Conservation (phyloP, 2,329 filamentous ascomycete species). For the Fusarium marasasianum region DNA sequence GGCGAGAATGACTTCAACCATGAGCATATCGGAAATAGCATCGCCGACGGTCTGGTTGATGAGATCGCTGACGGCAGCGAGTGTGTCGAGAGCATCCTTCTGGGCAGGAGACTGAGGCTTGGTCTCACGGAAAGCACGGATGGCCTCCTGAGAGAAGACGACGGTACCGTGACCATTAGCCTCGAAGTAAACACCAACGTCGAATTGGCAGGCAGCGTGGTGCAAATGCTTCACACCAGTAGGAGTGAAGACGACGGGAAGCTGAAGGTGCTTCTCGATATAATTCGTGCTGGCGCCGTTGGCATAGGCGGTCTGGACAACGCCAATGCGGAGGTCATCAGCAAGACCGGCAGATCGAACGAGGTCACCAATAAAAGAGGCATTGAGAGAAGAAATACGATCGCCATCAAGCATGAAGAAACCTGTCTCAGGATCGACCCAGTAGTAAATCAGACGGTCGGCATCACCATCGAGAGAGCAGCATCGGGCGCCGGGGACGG, state of each 20-base stretch:
- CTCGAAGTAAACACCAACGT: conserved; percentile 98
- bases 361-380: conserved; percentile 92
- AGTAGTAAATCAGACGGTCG: conserved; percentile 96
- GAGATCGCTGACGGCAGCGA: conserved; percentile 84
- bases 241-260: conserved; percentile 91
- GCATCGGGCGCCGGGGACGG: conserved; percentile 78
- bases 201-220: conserved; percentile 93
- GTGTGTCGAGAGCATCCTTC: conserved; percentile 85
- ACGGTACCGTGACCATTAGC: conserved; percentile 98
- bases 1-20: conserved; percentile 94
- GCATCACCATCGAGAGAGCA: conserved; percentile 96
- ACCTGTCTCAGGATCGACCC: conserved; percentile 79
- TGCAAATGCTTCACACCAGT: conserved; percentile 98
- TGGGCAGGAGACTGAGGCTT: conserved; percentile 92
- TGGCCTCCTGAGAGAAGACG: conserved; percentile 87
- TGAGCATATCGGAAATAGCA: conserved; percentile 92
- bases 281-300: conserved; percentile 96
- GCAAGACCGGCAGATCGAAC: conserved; percentile 81
- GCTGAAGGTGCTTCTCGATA: conserved; percentile 84
- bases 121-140: conserved; percentile 79
- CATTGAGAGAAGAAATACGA: conserved; percentile 93
- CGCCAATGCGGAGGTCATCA: conserved; percentile 86
- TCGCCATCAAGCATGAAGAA: conserved; percentile 97
- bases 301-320: conserved; percentile 97
- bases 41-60: conserved; percentile 99